Conservation (phyloP, 257 asterid species). For the Solanum chiquidenum region DNA sequence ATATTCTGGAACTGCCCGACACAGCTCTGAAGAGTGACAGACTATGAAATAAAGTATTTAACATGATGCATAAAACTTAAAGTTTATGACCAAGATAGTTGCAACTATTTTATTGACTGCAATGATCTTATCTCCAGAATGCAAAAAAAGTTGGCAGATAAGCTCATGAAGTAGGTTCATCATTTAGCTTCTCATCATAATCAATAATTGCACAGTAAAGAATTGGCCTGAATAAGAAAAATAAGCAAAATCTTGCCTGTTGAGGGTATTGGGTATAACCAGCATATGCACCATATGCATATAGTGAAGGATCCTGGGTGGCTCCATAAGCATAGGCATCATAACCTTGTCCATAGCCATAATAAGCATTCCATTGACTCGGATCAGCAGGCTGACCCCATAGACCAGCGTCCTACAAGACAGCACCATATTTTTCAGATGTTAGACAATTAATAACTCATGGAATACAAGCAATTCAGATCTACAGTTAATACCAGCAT, state of each 20-base stretch:
- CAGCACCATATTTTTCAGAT: background rate
- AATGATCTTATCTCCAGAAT: background rate
- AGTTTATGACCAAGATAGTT: background rate
- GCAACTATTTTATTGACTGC: background rate
- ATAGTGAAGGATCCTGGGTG: conserved; percentile 74
- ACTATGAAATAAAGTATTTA: background rate
- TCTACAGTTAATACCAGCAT: background rate
- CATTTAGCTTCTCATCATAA: background rate
- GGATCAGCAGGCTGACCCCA: conserved; percentile 88
- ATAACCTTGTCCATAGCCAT: conserved; percentile 92
- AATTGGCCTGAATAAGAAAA: background rate
- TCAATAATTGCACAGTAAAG: background rate
- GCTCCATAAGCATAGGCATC: conserved; percentile 85
- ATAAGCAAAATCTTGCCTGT: conserved; percentile 33
- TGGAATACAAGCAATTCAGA: background rate
- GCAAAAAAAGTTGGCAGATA: background rate
- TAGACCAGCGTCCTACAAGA: conserved; percentile 52
- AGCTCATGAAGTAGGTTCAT: background rate
- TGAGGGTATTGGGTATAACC: conserved; percentile 76
- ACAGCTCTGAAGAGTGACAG: background rate
- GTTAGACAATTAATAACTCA: background rate
- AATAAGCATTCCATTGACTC: conserved; percentile 71
- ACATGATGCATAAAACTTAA: background rate
- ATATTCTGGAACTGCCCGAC: background rate
- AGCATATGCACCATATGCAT: conserved; percentile 80